phyloP scores from a whole-genome alignment of 495 filamentous ascomycete genomes.

The Chlorociboria aeruginascens region DNA sequence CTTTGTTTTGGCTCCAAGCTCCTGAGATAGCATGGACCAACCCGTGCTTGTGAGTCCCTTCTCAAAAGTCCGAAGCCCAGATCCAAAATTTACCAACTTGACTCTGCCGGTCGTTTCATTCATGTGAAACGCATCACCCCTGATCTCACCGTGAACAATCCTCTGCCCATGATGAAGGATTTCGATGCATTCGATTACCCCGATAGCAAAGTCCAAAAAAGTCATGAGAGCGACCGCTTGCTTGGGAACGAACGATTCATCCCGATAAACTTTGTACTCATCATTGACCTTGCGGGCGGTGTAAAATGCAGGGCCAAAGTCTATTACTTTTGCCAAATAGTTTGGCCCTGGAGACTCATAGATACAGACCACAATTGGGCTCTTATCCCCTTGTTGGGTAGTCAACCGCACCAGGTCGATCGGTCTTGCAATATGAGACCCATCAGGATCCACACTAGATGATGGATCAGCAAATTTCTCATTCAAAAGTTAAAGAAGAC shows the following conservation, averaged over 20 bases:
- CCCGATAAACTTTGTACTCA: slow-evolving; percentile 3
- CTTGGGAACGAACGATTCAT: slow-evolving; percentile 24
- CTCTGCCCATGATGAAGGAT: slow-evolving; percentile 74
- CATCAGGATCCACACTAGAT: slow-evolving; percentile 49
- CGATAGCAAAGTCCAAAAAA: slow-evolving; percentile 83
- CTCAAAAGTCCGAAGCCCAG: slow-evolving; percentile 74
- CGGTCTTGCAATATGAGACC: slow-evolving; percentile 60
- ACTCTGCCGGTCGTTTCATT: slow-evolving; percentile 53
- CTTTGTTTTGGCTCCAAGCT: slow-evolving; percentile 73
- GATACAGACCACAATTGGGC: slow-evolving; percentile 57
- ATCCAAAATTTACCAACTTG: slow-evolving; percentile 73
- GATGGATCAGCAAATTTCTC: slow-evolving; percentile 24
- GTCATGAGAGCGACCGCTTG: slow-evolving; percentile 53
- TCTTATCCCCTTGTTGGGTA: slow-evolving; percentile 48
- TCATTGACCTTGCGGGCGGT: slow-evolving; percentile 6
- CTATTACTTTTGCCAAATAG: slow-evolving; percentile 53
- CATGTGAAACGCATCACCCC: slow-evolving; percentile 81
- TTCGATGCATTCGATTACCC: slow-evolving; percentile 73
- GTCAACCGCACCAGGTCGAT: slow-evolving; percentile 60
- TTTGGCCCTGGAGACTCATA: slow-evolving; percentile 71
- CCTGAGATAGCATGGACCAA: slow-evolving; percentile 68
- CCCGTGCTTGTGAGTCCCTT: slow-evolving; percentile 73
- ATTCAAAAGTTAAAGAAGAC: slow-evolving; percentile 29
- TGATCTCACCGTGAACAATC: slow-evolving; percentile 76
- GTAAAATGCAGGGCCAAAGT: slow-evolving; percentile 51